Base-by-base conservation (phyloP, 177 flowering plant genomes). In the Tripterygium wilfordii region DNA sequence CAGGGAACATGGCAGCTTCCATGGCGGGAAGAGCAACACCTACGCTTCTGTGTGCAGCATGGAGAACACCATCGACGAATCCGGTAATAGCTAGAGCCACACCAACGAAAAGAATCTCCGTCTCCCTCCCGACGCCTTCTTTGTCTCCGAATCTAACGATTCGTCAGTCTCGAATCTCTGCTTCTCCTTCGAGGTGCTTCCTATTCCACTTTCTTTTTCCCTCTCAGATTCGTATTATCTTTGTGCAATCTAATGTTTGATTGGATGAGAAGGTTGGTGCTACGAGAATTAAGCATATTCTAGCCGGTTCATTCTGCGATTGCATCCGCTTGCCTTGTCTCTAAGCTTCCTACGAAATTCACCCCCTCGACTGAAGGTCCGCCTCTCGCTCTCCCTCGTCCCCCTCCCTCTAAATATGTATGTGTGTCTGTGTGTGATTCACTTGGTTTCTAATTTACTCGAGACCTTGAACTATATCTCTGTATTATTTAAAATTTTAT, bases 281-380 rank as follows among this genome's bases (percentile, higher is more conserved):
- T 53, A 20, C 56, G 70, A 33, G 66, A 66, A 61, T 31, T 66
- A 53, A 53, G 63, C 56, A 36, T 63, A 1, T 49, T 61, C 18
- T 30, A 30, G 10, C 66, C 70, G 15, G 17, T 57, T 14, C 63
- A 66, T 47, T 54, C 44, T 24, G 75, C 73, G 0, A 57, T 56
- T 54, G 72, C 79, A 0, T 62, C 75, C 4, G 75, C 79, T 51
- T 60, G 70, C 25, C 70, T 73, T 0, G 62, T 73, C 38, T 69
- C 78, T 14, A 69, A 66, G 63, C 68, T 73, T 57, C 67, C 13
- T 6, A 30, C 12, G 65, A 72, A 44, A 65, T 72, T 71, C 23
- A 3, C 12, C n/a, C n/a, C n/a, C n/a, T n/a, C n/a, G n/a, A n/a
- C n/a, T n/a, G n/a, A n/a, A n/a, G n/a, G n/a, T 38, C 24, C 13